Evolutionary conservation across 148 eudicot genomes (phyloP), one percentile per base, ranked within the genome.

Genomic region (Vaccinium corymbosum): DNA sequence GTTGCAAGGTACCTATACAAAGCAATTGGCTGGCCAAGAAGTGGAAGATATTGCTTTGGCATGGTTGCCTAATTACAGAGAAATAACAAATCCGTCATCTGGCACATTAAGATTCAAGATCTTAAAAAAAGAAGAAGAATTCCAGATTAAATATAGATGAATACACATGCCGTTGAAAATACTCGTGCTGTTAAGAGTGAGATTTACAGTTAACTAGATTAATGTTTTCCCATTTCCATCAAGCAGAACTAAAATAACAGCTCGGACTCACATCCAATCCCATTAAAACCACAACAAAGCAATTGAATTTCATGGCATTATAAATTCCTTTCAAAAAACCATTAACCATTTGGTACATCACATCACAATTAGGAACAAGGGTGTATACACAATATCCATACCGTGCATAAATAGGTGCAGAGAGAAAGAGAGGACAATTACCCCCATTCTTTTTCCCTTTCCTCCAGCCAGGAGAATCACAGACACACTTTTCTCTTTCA

Each of bases 31-130:
- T 97, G 93, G 85, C 93, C 98, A 82, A 92, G 81, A 83, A 97
- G 98, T 17, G 96, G 96, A 88, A 97, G 99, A 90, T 97, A 97
- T 89, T 97, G 99, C 94, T 97, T 97, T 70, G 99, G 99, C 98
- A 95, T 95, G 91, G 85, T 94, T 82, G 98, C 98, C 98, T 97
- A 89, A 87, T 89, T 27, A 64, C 85, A 91, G 46, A 86, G 90
- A 92, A 80, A 87, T 68, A 89, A 79, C 48, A 79, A 90, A 84
- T 25, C 66, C 76, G 86, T 87, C 82, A 88, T 68, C 83, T 70
- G 83, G 56, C 50, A 76, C 80, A 87, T 84, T 76, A 81, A 85
- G 48, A 76, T 20, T 76, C 76, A 73, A 79, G 49, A 70, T 61
- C 80, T 80, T 38, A 38, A 38, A 38, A 38, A 80, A 71, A 55